A percentile compares a stretch with the other conserved stretches of the same genome.
Conservation (phyloP, 2,329 filamentous ascomycete species). For the Fusarium sp. region DNA sequence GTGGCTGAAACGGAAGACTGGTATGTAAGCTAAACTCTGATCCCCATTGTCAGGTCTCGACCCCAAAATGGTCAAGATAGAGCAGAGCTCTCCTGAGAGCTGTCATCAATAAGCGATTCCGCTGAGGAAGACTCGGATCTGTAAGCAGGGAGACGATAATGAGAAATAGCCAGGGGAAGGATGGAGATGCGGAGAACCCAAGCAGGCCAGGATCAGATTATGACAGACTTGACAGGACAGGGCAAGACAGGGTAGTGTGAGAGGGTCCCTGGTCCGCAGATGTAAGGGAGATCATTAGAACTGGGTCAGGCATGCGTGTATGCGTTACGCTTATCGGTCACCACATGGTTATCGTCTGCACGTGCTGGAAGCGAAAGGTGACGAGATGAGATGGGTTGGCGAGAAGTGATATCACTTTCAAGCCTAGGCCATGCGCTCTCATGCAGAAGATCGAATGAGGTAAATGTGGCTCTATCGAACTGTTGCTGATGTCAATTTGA, state of each 20-base stretch:
- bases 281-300: slow-evolving; percentile 23
- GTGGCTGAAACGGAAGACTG: slow-evolving; percentile 43
- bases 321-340: slow-evolving; percentile 10
- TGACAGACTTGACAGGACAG: background rate
- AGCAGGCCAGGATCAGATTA: background rate
- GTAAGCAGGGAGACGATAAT: slow-evolving; percentile 19
- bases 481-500: background rate
- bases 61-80: background rate
- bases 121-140: slow-evolving; percentile 5
- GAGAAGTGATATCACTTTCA: slow-evolving; percentile 22
- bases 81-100: background rate
- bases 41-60: slow-evolving; percentile 14
- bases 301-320: background rate
- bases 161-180: slow-evolving; percentile 1
- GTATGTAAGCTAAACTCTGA: slow-evolving; percentile 35
- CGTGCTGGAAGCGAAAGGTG: slow-evolving; percentile 3
- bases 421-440: slow-evolving; percentile 11
- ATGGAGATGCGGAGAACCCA: slow-evolving; percentile 24
- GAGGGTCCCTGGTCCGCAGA: background rate
- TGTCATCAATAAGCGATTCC: background rate
- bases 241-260: background rate
- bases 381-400: background rate
- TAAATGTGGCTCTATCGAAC: background rate
- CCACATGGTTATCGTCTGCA: slow-evolving; percentile 26
- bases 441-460: slow-evolving; percentile 2